Evolutionary conservation across 768 basidiomycete genomes (phyloP).

Genomic region (Amanita pallidorosea): DNA sequence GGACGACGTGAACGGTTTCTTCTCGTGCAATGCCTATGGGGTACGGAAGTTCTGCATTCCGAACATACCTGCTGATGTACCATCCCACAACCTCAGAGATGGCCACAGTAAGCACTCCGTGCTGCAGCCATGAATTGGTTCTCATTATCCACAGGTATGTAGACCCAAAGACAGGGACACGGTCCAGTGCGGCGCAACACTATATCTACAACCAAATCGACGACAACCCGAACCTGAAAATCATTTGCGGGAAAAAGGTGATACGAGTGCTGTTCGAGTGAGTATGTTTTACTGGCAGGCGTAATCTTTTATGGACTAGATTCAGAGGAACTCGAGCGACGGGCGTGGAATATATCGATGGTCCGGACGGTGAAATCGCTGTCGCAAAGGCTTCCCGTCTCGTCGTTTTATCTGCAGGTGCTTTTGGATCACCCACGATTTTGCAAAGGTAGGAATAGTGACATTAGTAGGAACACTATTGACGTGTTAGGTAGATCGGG

Average conservation of each 20-base stretch:
- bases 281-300: slow-evolving; percentile 2
- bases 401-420: slow-evolving; percentile 41
- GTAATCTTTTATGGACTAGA: slow-evolving; percentile 1
- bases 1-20: slow-evolving; percentile 39
- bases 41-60: slow-evolving; percentile 20
- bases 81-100: slow-evolving; percentile 24
- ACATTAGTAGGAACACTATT: background rate
- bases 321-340: slow-evolving; percentile 30
- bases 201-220: slow-evolving; percentile 37
- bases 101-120: slow-evolving; percentile 33
- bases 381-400: slow-evolving; percentile 28
- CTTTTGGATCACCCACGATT: slow-evolving; percentile 46
- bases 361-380: slow-evolving; percentile 17
- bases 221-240: slow-evolving; percentile 28
- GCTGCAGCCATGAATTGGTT: background rate
- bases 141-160: slow-evolving; percentile 34
- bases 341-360: slow-evolving; percentile 42
- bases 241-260: slow-evolving; percentile 31
- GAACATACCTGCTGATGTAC: background rate
- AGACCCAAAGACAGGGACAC: slow-evolving; percentile 34
- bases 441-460: slow-evolving; percentile 29
- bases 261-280: slow-evolving; percentile 41
- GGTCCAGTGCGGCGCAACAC: slow-evolving; percentile 45
- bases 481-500: background rate
- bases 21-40: slow-evolving; percentile 33